These are phyloP conservation scores for Herpetospermum pedunculosum DNA, from an alignment of 306 rosid genomes.

Conservation along the genomic window DNA sequence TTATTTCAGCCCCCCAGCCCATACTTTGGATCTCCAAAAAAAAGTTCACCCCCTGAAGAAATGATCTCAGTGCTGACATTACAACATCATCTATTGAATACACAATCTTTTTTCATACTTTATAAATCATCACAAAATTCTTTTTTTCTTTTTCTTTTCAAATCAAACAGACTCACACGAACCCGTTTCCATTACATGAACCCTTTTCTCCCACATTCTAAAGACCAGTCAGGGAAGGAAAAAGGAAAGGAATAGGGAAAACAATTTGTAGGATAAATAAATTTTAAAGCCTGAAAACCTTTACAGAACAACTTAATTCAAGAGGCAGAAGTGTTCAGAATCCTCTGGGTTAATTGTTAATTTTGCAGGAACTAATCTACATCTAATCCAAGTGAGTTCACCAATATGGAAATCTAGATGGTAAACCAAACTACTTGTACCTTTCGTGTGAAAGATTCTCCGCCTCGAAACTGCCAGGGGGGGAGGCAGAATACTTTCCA, in stretches of 20 bases:
- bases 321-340: background rate
- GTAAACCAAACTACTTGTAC: constrained; percentile 8
- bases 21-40: background rate
- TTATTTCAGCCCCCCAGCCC: background rate
- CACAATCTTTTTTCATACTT: background rate
- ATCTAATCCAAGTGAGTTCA: constrained; percentile 7
- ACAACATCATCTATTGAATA: background rate
- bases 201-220: background rate
- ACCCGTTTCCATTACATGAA: background rate
- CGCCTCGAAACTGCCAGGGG: constrained; percentile 34
- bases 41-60: background rate
- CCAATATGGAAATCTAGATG: background rate
- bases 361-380: constrained; percentile 8
- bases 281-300: constrained; percentile 4
- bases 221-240: background rate
- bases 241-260: background rate
- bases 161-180: background rate
- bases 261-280: background rate
- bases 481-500: constrained; percentile 34
- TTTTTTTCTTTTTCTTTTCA: background rate
- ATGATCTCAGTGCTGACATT: background rate
- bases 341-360: constrained; percentile 5
- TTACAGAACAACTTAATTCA: background rate
- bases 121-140: background rate
- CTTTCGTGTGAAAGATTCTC: constrained; percentile 48